Conservation (phyloP, 805 yeast species). For the Helenozyma baotianmanensis region DNA sequence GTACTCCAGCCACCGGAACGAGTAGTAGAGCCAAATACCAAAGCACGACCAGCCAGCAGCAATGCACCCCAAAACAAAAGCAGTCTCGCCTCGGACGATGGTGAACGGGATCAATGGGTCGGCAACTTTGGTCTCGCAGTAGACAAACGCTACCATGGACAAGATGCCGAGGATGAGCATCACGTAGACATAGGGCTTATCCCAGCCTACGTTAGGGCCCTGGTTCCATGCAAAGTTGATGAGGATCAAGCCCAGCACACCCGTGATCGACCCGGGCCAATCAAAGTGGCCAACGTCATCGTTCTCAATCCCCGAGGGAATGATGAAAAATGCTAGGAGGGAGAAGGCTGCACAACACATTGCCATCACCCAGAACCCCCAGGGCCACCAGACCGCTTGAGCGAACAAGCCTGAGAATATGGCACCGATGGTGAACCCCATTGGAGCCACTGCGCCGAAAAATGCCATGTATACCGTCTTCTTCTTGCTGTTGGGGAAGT, state of each 20-base stretch:
- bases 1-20: conserved; percentile 11
- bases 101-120: conserved; percentile 14
- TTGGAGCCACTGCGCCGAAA: conserved; percentile 34
- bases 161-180: conserved; percentile 15
- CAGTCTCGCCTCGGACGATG: conserved; percentile 13
- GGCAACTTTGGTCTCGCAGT: conserved; percentile 5
- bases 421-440: conserved; percentile 28
- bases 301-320: conserved; percentile 26
- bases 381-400: conserved; percentile 31
- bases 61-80: conserved; percentile 15
- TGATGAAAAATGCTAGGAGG: conserved; percentile 18
- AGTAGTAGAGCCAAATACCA: conserved; percentile 16
- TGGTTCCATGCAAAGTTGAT: conserved; percentile 19
- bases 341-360: conserved; percentile 17
- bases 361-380: conserved; percentile 28
- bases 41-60: conserved; percentile 20
- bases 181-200: conserved; percentile 15
- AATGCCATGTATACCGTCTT: conserved; percentile 22
- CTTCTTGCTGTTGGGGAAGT: conserved; percentile 22
- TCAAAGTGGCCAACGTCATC: conserved; percentile 19
- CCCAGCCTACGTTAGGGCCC: conserved; percentile 19
- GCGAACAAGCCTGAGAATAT: conserved; percentile 23
- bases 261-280: conserved; percentile 19
- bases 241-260: conserved; percentile 14
- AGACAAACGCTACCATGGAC: conserved; percentile 9